These are phyloP conservation scores for Chaetomiaceae sp. DNA, from an alignment of 2,329 filamentous ascomycete species.

Conservation along the genomic window DNA sequence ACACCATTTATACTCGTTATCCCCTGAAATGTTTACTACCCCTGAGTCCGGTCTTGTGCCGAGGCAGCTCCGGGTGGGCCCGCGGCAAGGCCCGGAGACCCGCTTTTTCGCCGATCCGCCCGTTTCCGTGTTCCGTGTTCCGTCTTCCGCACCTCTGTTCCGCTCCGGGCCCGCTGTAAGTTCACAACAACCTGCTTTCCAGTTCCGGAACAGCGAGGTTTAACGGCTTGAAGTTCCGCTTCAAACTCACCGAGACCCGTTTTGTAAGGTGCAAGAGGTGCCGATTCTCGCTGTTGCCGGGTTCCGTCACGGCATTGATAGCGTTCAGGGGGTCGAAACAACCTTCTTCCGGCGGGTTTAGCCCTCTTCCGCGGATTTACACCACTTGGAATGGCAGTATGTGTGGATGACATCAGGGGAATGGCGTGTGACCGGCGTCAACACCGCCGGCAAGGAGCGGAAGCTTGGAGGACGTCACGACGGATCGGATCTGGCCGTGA, in stretches of 20 bases:
- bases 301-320: not conserved
- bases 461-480: not conserved
- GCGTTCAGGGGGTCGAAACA: too few species aligned
- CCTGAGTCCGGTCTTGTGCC: constrained; percentile 1
- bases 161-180: not conserved
- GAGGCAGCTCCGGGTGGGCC: not conserved
- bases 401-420: constrained; percentile 10
- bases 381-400: too few species aligned
- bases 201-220: not conserved
- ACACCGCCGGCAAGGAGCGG: constrained; percentile 3
- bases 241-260: not conserved
- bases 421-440: not conserved
- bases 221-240: not conserved
- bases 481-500: not conserved
- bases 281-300: not conserved
- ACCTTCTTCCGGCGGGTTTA: too few species aligned
- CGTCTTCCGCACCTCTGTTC: constrained; percentile 18
- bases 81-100: constrained; percentile 6
- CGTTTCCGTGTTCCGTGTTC: constrained; percentile 20
- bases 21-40: not conserved
- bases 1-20: not conserved
- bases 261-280: not conserved
- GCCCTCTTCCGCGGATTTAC: not conserved
- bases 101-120: not conserved
- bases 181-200: not conserved